phyloP scores from a whole-genome alignment of 2,329 filamentous ascomycete species.

The Neofusicoccum kwambonambiense region DNA sequence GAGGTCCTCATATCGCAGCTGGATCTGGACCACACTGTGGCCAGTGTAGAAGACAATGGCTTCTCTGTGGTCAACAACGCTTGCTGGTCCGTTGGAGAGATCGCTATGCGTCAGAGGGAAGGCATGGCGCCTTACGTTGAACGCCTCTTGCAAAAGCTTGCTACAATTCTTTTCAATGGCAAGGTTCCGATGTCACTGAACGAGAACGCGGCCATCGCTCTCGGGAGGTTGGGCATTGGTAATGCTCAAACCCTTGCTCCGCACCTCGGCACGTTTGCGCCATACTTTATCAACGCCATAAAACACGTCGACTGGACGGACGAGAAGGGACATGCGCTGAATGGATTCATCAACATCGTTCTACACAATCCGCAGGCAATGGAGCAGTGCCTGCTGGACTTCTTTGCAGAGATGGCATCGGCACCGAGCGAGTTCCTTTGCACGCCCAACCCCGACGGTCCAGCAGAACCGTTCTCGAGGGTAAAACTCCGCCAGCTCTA shows the following conservation, averaged over 20 bases:
- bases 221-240: slow-evolving; percentile 81
- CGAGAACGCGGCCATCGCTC: slow-evolving; percentile 91
- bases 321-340: slow-evolving; percentile 91
- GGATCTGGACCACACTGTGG: slow-evolving; percentile 65
- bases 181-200: slow-evolving; percentile 82
- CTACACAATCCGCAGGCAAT: slow-evolving; percentile 86
- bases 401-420: slow-evolving; percentile 79
- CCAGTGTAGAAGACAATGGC: slow-evolving; percentile 78
- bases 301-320: slow-evolving; percentile 81
- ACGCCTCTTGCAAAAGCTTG: slow-evolving; percentile 71
- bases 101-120: slow-evolving; percentile 72
- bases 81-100: slow-evolving; percentile 94
- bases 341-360: slow-evolving; percentile 84
- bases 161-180: slow-evolving; percentile 80
- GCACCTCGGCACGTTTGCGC: slow-evolving; percentile 75
- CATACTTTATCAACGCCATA: slow-evolving; percentile 79
- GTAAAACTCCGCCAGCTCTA: slow-evolving; percentile 49
- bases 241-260: slow-evolving; percentile 75
- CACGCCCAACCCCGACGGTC: slow-evolving; percentile 57
- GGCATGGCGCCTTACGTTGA: slow-evolving; percentile 76
- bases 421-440: slow-evolving; percentile 60
- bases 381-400: slow-evolving; percentile 78
- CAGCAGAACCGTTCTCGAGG: slow-evolving; percentile 71
- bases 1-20: slow-evolving; percentile 84
- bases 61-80: slow-evolving; percentile 98